Conservation (phyloP, 495 filamentous ascomycete species). For the Rhypophila decipiens region DNA sequence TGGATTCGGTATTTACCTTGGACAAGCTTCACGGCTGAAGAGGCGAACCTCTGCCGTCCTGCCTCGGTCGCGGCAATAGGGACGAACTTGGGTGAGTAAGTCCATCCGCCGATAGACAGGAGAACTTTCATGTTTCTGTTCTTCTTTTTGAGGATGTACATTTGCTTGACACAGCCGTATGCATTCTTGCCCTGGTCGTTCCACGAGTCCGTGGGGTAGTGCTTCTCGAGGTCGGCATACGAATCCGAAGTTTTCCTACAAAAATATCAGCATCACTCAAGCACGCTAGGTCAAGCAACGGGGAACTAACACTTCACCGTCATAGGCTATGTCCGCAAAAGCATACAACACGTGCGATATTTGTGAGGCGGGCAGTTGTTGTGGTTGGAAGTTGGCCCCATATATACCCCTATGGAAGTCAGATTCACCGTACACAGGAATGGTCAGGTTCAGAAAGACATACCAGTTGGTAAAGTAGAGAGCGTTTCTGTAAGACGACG, state of each 20-base stretch:
- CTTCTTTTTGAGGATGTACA: conserved; percentile 74
- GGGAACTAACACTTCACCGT: conserved; percentile 71
- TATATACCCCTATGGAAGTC: conserved; percentile 59
- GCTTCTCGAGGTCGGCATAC: conserved; percentile 63
- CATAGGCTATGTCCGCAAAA: conserved; percentile 74
- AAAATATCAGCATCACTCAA: background rate
- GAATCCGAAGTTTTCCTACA: conserved; percentile 43
- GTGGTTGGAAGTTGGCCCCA: conserved; percentile 63
- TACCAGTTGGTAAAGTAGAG: conserved; percentile 46
- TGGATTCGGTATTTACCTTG: too few relatives aligned
- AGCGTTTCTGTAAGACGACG: conserved; percentile 23
- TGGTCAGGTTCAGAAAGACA: too few relatives aligned
- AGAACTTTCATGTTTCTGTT: conserved; percentile 77
- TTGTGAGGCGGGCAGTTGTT: conserved; percentile 69
- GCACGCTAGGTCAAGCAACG: too few relatives aligned
- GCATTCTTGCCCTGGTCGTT: conserved; percentile 59
- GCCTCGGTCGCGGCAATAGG: conserved; percentile 53
- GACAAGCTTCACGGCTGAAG: conserved; percentile 59
- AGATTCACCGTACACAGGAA: background rate
- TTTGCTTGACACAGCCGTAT: conserved; percentile 79
- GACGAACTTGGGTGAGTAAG: conserved; percentile 75
- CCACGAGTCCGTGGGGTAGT: conserved; percentile 68
- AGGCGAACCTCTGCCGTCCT: conserved; percentile 55
- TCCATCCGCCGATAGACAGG: conserved; percentile 87
- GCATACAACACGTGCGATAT: conserved; percentile 83